Base-by-base conservation (phyloP, 83 land plant species). In the Diphasiastrum complanatum region DNA sequence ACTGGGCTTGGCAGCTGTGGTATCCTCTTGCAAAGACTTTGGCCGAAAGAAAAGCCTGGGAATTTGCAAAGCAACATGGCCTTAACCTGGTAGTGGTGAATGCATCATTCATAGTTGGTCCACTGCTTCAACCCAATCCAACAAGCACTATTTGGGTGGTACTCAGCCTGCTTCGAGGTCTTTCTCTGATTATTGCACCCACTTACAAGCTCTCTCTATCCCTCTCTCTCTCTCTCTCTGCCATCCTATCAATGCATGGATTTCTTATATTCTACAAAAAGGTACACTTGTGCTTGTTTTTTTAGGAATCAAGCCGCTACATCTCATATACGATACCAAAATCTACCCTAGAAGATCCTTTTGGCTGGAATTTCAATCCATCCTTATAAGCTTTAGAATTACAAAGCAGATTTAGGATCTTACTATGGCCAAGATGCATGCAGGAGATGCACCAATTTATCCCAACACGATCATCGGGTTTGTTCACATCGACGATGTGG, bases 11-110 rank as follows among this genome's bases (percentile, higher is more conserved):
- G 71, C 75, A 92, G 98, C 66, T 89, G 20, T 92, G 96, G 96
- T 92, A 92, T 68, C 82, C 98, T 56, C 80, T 79, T 73, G 98
- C 92, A 22, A 93, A 93, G 73, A 93, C 96, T 16, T 14, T 83
- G 33, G 89, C 79, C 1, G 99, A 93, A 72, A 73, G 70, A 52
- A 90, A 76, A 45, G 96, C 99, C 5, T 85, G 86, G 91, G 67
- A 67, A 46, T 34, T 81, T 8, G 96, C 96, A 5, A 47, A 71
- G 31, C 83, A 78, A 36, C 47, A 34, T 18, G 84, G 78, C 20
- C 67, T 89, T 11, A 79, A 93, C 53, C 70, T 93, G 8, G 88
- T 93, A 19, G 99, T 89, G 27, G 83, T 89, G 27, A 83, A 86
- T 65, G 92, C 99, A 33, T 81, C 99, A 26, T 93, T 77, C 49